Conservation (phyloP, 805 yeast genomes). For the Saccharomycopsis microspora region DNA sequence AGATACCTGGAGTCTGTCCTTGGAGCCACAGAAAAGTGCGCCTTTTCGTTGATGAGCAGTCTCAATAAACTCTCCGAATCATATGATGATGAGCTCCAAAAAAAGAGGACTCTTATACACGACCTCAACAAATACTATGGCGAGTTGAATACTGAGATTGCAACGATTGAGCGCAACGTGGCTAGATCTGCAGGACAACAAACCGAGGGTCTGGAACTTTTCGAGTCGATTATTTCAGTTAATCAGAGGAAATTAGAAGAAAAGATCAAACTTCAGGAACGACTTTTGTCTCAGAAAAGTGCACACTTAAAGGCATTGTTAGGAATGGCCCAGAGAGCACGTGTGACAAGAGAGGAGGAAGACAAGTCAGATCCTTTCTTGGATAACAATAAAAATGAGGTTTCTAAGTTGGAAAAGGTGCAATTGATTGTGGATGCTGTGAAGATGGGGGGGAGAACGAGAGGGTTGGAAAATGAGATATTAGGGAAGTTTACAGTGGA, state of each 20-base stretch:
- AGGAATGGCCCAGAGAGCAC: slow-evolving; percentile 1
- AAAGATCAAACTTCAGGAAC: slow-evolving; percentile 19
- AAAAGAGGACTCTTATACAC: slow-evolving; percentile 31
- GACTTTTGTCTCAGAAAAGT: slow-evolving; percentile 19
- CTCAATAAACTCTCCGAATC: slow-evolving; percentile 35
- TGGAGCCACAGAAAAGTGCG: slow-evolving; percentile 38
- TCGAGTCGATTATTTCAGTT: slow-evolving; percentile 2
- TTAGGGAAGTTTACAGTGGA: slow-evolving; percentile 13
- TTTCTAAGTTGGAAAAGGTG: slow-evolving; percentile 27
- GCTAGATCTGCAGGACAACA: slow-evolving; percentile 1
- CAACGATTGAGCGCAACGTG: slow-evolving; percentile 12
- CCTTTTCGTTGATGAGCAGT: slow-evolving; percentile 38
- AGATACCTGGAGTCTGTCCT: slow-evolving; percentile 42
- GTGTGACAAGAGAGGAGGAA: neutral
- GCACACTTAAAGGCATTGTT: slow-evolving; percentile 18
- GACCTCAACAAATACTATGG: slow-evolving; percentile 12
- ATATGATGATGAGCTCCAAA: slow-evolving; percentile 43
- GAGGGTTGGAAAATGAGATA: neutral
- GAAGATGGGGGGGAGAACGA: neutral
- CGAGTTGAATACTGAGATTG: slow-evolving; percentile 12
- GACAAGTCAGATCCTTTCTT: neutral
- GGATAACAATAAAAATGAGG: neutral
- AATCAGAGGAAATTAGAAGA: slow-evolving; percentile 15
- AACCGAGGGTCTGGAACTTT: neutral
- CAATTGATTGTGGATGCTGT: slow-evolving; percentile 23